Conservation (phyloP, 305 asterid species). For the Andrographis paniculata region DNA sequence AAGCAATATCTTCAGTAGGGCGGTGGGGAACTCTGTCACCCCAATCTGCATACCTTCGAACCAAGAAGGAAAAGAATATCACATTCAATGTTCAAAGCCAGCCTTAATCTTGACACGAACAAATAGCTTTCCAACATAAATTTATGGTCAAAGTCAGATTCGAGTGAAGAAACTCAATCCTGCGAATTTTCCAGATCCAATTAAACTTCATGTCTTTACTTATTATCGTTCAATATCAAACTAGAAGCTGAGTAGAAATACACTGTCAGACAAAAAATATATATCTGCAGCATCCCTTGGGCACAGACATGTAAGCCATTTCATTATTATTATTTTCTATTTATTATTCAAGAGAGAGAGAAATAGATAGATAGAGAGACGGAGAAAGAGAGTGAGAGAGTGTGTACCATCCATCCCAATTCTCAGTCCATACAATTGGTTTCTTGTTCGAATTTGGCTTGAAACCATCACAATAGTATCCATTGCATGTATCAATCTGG, state of each 20-base stretch:
- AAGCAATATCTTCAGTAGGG: slow-evolving; percentile 84
- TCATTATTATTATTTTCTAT: too few species aligned
- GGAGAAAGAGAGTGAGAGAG: slow-evolving; percentile 17
- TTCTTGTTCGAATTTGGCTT: slow-evolving; percentile 74
- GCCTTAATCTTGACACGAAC: slow-evolving; percentile 9
- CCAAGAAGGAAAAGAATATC: slow-evolving; percentile 11
- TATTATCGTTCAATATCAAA: too few species aligned
- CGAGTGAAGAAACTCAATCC: too few species aligned
- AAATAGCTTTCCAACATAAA: too few species aligned
- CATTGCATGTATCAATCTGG: slow-evolving; percentile 96
- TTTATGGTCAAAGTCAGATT: too few species aligned
- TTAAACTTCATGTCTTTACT: too few species aligned
- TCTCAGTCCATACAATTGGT: slow-evolving; percentile 84
- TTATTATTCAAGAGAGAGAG: too few species aligned
- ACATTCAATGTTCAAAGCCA: slow-evolving; percentile 5
- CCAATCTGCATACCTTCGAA: slow-evolving; percentile 75
- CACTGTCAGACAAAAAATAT: too few species aligned
- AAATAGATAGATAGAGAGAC: background rate
- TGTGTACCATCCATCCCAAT: slow-evolving; percentile 95
- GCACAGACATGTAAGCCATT: too few species aligned
- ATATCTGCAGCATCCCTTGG: too few species aligned
- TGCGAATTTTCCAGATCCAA: too few species aligned
- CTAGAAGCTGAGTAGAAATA: too few species aligned
- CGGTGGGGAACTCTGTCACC: slow-evolving; percentile 86
- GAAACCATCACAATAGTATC: slow-evolving; percentile 81